Evolutionary conservation across 805 yeast genomes (phyloP), one percentile per base, ranked within the genome.

Genomic region (Saccharomycopsis javanensis): DNA sequence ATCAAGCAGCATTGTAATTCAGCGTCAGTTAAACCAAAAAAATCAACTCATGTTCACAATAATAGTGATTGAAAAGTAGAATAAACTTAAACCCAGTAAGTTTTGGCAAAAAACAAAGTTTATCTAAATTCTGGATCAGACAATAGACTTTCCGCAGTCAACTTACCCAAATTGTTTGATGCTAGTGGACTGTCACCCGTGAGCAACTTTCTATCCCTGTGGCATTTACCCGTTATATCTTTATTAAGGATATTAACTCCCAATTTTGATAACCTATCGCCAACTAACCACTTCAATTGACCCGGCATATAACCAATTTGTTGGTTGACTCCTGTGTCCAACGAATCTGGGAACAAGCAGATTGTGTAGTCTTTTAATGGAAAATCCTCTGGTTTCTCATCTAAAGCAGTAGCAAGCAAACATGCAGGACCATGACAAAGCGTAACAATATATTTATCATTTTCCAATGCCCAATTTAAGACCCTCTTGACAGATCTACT

Each of bases 81-180:
- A 7, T 34, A 7, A 4, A 34, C 8, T 7, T 34, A 34, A 7
- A 34, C 37, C 8, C 37, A 34, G 8, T 34, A 34, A 34, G 4
- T 34, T 34, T 34, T 4, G 45, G n/a, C 6, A 38, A n/a, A 38
- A n/a, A 38, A 38, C 11, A n/a, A 18, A 18, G 18, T 5, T 5
- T 5, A 18, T 38, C 11, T 38, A 38, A 18, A 38, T 38, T 38
- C 46, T 4, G 46, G 46, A n/a, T 38, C 46, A n/a, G 46, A n/a
- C 46, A 38, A 38, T 18, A 38, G 20, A 38, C 15, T 38, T 38
- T 38, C 46, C 5, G 46, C 46, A 18, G 46, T 18, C 23, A 38
- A 38, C 46, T 38, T 38, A 38, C 46, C 46, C 27, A 38, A 38
- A 18, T 38, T 38, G 46, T 38, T 38, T 38, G 46, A 38, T 38